phyloP scores from a whole-genome alignment of 2,329 filamentous ascomycete species.

The Incumbomyces lentus region DNA sequence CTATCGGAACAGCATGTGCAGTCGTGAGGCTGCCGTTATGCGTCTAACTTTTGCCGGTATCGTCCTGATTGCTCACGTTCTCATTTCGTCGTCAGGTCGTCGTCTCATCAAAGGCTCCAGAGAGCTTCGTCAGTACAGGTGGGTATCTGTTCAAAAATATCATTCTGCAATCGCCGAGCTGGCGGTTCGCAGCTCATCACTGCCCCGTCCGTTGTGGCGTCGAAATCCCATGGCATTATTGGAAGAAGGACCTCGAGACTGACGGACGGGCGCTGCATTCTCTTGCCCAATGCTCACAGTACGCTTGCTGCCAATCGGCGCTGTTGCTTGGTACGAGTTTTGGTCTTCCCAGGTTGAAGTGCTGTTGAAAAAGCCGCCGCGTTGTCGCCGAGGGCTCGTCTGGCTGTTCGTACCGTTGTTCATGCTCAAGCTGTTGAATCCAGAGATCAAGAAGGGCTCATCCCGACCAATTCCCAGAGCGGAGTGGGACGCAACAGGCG shows the following conservation, averaged over 20 bases:
- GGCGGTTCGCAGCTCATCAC: conserved; percentile 54
- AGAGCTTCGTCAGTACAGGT: conserved; percentile 11
- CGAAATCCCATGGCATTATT: conserved; percentile 50
- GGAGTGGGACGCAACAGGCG: conserved; percentile 46
- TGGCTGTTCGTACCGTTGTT: conserved; percentile 36
- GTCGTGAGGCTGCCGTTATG: conserved; percentile 22
- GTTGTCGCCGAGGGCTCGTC: conserved; percentile 30
- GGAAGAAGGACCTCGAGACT: conserved; percentile 51
- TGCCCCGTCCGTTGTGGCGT: conserved; percentile 54
- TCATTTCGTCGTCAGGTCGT: conserved; percentile 22
- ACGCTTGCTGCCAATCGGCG: conserved; percentile 55
- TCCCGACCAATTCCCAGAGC: conserved; percentile 24
- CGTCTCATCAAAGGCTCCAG: conserved; percentile 20
- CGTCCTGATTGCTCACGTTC: conserved; percentile 12
- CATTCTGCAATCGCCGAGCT: conserved; percentile 53
- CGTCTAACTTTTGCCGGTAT: conserved; percentile 21
- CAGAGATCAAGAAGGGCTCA: conserved; percentile 52
- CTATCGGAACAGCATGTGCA: conserved; percentile 12
- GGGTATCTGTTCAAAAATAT: conserved; percentile 23
- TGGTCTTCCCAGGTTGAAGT: conserved; percentile 18
- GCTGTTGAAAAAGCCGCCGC: conserved; percentile 19
- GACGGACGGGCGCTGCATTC: conserved; percentile 47
- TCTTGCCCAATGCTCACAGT: conserved; percentile 51
- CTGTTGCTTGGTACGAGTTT: conserved; percentile 29
- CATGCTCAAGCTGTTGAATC: conserved; percentile 51